These are phyloP conservation scores for Zygosaccharomyces sapae DNA, from an alignment of 1,139 yeast genomes.

Conservation along the genomic window DNA sequence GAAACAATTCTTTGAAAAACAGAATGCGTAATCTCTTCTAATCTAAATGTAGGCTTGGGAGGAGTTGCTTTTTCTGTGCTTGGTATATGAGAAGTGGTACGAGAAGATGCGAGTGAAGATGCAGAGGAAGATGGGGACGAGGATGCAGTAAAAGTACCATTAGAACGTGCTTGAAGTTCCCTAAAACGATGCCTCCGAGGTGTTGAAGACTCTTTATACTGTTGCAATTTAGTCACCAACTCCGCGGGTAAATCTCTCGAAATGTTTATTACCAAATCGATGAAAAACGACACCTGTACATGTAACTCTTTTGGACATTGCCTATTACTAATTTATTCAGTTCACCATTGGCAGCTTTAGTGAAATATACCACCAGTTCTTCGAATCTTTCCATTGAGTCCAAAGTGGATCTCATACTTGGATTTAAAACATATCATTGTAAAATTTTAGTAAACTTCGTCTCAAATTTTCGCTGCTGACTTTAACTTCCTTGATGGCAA, in stretches of 20 bases:
- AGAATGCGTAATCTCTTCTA: conserved; percentile 49
- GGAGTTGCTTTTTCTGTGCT: conserved; percentile 1
- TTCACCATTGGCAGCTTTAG: conserved; percentile 62
- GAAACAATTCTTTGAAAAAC: conserved; percentile 43
- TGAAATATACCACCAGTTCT: conserved; percentile 61
- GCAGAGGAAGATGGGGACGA: neutral
- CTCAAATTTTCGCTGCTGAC: conserved; percentile 38
- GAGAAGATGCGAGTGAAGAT: neutral
- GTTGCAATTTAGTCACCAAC: conserved; percentile 43
- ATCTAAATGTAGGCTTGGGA: conserved; percentile 44
- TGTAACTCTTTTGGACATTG: conserved; percentile 48
- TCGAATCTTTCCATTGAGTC: conserved; percentile 50
- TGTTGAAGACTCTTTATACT: conserved; percentile 42
- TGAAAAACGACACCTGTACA: conserved; percentile 55
- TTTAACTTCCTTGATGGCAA: conserved; percentile 47
- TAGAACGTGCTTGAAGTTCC: conserved; percentile 29
- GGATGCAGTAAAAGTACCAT: neutral
- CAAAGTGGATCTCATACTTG: conserved; percentile 37
- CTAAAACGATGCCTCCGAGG: conserved; percentile 17
- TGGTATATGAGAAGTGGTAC: neutral
- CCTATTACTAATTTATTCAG: conserved; percentile 48
- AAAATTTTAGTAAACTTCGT: conserved; percentile 52
- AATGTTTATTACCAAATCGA: conserved; percentile 48
- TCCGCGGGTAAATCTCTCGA: conserved; percentile 44
- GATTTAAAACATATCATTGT: conserved; percentile 55